phyloP scores from a whole-genome alignment of 345 rosid genomes.

The Salix purpurea region DNA sequence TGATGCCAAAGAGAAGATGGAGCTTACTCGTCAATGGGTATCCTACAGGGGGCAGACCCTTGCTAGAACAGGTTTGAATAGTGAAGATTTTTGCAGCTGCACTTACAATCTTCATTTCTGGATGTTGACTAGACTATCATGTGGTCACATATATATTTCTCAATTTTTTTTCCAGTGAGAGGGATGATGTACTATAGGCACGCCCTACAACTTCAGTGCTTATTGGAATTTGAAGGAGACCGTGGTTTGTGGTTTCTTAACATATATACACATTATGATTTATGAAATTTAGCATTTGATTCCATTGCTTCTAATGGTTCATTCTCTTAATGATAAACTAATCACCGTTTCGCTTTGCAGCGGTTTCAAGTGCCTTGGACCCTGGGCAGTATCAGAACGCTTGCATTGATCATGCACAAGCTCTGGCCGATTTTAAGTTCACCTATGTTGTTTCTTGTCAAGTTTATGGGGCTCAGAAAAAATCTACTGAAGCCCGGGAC shows the following conservation, averaged over 20 bases:
- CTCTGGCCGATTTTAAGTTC: constrained; percentile 85
- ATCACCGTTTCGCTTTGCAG: constrained; percentile 37
- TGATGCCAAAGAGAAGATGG: constrained; percentile 30
- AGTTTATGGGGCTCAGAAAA: constrained; percentile 78
- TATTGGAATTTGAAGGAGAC: constrained; percentile 60
- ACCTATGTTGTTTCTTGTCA: constrained; percentile 98
- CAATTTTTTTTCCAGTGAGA: constrained; percentile 46
- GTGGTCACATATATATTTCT: constrained; percentile 10
- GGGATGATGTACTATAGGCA: constrained; percentile 94
- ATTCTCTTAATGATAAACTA: constrained; percentile 7
- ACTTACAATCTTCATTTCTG: constrained; percentile 3
- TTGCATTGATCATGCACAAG: constrained; percentile 39
- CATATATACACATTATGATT: not conserved
- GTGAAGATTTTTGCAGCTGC: not conserved
- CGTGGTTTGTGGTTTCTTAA: constrained; percentile 44
- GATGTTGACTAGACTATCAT: constrained; percentile 8
- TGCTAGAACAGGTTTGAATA: constrained; percentile 70
- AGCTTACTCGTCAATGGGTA: constrained; percentile 67
- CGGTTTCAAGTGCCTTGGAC: constrained; percentile 17
- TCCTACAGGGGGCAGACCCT: constrained; percentile 95
- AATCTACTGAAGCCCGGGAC: constrained; percentile 47
- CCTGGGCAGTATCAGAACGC: constrained; percentile 24
- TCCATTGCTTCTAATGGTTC: not conserved
- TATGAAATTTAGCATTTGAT: constrained; percentile 5
- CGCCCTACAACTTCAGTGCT: constrained; percentile 76